A percentile compares a stretch with the other conserved stretches of the same genome.
Conservation (phyloP, 2,329 filamentous ascomycete genomes). For the Ciborinia camelliae region DNA sequence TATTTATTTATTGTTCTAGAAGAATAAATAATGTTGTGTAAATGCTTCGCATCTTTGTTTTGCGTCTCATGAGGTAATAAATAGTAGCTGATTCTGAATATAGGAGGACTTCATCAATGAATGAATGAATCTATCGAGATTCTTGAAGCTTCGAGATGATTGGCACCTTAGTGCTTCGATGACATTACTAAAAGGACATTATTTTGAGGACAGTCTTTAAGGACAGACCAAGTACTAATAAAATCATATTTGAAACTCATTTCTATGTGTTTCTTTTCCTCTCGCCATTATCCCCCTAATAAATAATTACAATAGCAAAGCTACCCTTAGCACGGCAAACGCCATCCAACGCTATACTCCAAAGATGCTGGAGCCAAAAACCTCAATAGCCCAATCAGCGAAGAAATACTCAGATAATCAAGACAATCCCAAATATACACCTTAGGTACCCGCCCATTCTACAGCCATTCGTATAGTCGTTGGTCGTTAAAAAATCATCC, state of each 20-base stretch:
- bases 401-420: conserved; percentile 13
- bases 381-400: conserved; percentile 2
- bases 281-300: conserved; percentile 6
- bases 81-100: not conserved
- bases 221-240: not conserved
- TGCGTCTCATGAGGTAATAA: too few relatives aligned
- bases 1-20: conserved; percentile 1
- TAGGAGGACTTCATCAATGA: not conserved
- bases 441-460: conserved; percentile 20
- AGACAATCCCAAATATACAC: conserved; percentile 20
- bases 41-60: not conserved
- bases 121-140: not conserved
- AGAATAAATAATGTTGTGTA: not conserved
- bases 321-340: not conserved
- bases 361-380: conserved; percentile 13
- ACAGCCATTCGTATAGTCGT: conserved; percentile 20
- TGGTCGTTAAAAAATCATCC: conserved; percentile 20
- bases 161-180: not conserved
- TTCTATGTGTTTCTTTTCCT: not conserved
- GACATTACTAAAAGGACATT: not conserved
- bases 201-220: not conserved
- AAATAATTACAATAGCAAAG: conserved; percentile 1
- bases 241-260: not conserved
- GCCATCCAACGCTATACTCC: conserved; percentile 6
- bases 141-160: not conserved